A percentile compares a stretch with the other conserved stretches of the same genome.
phyloP scores from a whole-genome alignment of 2,329 filamentous ascomycete genomes.

The Aaosphaeria pasadenensis region DNA sequence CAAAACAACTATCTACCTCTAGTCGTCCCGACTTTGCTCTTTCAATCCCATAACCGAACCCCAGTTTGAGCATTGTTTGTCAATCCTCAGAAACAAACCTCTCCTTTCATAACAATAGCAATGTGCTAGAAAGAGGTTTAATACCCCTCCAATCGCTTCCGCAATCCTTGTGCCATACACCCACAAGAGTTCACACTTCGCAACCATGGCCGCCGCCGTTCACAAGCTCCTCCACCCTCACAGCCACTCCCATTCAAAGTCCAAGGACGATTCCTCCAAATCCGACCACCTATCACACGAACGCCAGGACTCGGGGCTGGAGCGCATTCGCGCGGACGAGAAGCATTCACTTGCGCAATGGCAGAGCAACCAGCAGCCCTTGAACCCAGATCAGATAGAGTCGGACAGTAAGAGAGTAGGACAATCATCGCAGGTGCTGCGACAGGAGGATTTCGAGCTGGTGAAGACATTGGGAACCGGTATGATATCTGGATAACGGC shows the following conservation, averaged over 20 bases:
- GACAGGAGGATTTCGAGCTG: constrained; percentile 64
- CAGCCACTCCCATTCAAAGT: constrained; percentile 23
- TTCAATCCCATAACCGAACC: no score
- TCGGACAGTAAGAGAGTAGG: constrained; percentile 46
- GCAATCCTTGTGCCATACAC: no score
- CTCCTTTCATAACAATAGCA: no score
- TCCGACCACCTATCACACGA: constrained; percentile 21
- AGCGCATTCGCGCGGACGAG: constrained; percentile 45
- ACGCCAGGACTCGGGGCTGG: constrained; percentile 33
- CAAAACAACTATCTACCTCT: no score
- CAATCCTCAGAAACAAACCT: no score
- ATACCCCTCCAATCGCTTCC: neutral
- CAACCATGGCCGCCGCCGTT: constrained; percentile 35
- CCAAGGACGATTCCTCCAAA: constrained; percentile 19
- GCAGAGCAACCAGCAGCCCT: constrained; percentile 43
- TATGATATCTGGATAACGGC: constrained; percentile 31
- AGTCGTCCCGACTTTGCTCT: no score
- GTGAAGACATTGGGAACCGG: constrained; percentile 76
- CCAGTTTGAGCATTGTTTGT: no score
- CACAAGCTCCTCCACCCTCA: constrained; percentile 32
- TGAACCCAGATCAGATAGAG: constrained; percentile 43
- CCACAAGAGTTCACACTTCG: constrained; percentile 1
- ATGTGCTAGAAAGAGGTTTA: constrained; percentile 6
- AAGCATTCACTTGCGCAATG: constrained; percentile 46
- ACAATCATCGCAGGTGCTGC: constrained; percentile 46